Evolutionary conservation across 805 yeast species (phyloP), one percentile per base, ranked within the genome.

Genomic region (Ogataea trehalophila): DNA sequence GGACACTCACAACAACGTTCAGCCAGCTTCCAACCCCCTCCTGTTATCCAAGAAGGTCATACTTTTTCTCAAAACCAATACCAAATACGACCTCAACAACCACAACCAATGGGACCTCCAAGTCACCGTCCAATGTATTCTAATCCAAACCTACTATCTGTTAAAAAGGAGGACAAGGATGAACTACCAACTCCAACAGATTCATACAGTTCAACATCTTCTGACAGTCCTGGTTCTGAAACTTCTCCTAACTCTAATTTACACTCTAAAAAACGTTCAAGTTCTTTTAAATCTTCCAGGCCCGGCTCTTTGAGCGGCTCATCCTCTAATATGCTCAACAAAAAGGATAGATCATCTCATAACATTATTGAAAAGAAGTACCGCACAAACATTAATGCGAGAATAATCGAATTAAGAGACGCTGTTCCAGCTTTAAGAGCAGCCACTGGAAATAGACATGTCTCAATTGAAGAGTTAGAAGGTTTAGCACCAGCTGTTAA

Each of bases 321-420:
- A 26, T 3, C 4, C 11, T 7, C 31, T 9, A 26, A 26, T 11
- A 9, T 26, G 9, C 13, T 26, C 9, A 9, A 80, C 3, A 73
- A 68, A 51, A 72, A 71, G 49, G 76, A 76, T 46, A 76, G 83
- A 65, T 73, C 82, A 1, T 76, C 87, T 7, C 95, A 87, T 66
- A 87, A 86, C 59, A 80, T 85, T 73, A 83, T 87, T 55, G 95
- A 87, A 61, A 86, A 86, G 67, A 82, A 85, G 59, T 87, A 87
- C 65, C 67, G 95, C 55, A 83, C 87, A 18, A 86, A 87, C 59
- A 84, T 87, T 54, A 87, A 85, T 58, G 72, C 83, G 45, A 84
- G 82, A 62, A 85, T 87, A 41, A 54, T 77, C 33, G 84, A 82
- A 39, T 73, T 87, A 33, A 72, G 89, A 59, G 85, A 85, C 55